A percentile compares a stretch with the other conserved stretches of the same genome.
These are phyloP conservation scores for Penicillium parvum DNA, from an alignment of 495 filamentous ascomycete genomes.

Conservation along the genomic window DNA sequence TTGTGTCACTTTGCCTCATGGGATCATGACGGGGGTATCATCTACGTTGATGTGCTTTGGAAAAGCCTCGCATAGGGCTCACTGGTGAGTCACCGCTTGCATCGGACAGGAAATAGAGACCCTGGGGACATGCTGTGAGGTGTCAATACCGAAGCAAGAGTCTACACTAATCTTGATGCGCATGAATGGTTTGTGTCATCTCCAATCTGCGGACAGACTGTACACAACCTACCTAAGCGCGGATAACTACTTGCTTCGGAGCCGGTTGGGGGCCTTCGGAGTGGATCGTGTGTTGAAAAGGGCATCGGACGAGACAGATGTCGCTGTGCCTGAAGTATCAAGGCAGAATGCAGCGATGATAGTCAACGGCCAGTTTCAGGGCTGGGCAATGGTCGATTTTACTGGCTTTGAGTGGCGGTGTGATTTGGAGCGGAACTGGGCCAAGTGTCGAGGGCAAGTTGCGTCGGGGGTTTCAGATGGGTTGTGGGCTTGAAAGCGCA, in stretches of 20 bases:
- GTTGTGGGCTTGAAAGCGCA: background rate
- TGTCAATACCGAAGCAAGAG: slow-evolving; percentile 40
- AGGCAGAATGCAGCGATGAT: slow-evolving; percentile 53
- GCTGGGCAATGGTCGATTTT: slow-evolving; percentile 62
- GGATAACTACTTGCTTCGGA: slow-evolving; percentile 26
- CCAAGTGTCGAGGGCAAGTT: slow-evolving; percentile 27
- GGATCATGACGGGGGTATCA: too few relatives aligned
- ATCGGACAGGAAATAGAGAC: too few relatives aligned
- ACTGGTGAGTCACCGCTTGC: too few relatives aligned
- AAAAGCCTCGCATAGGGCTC: too few relatives aligned
- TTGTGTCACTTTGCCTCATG: too few relatives aligned
- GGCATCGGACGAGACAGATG: slow-evolving; percentile 41
- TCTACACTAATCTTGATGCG: slow-evolving; percentile 39
- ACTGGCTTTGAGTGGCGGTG: slow-evolving; percentile 49
- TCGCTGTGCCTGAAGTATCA: slow-evolving; percentile 58
- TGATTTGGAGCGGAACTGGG: slow-evolving; percentile 49
- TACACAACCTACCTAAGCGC: slow-evolving; percentile 44
- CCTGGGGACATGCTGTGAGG: too few relatives aligned
- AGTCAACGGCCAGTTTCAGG: slow-evolving; percentile 46
- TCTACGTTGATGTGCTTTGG: too few relatives aligned
- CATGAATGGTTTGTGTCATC: slow-evolving; percentile 36
- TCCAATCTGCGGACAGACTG: slow-evolving; percentile 36
- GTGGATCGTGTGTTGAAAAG: slow-evolving; percentile 27
- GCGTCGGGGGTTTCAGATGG: slow-evolving; percentile 5
- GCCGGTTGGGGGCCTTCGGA: background rate